phyloP scores from a whole-genome alignment of 805 yeast species.

The Ogataea glucozyma region DNA sequence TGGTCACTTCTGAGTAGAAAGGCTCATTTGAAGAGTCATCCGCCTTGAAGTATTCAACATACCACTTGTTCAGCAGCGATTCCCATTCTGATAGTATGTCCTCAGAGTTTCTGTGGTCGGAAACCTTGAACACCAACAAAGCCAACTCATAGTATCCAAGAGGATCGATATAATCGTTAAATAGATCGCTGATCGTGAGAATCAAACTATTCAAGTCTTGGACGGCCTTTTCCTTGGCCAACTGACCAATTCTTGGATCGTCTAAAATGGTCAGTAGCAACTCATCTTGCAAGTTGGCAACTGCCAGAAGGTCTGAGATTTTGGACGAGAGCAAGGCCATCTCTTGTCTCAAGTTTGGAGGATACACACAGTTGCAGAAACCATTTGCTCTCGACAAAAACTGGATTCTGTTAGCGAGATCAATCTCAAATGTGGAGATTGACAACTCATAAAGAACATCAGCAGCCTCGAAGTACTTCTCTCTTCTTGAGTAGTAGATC shows the following conservation, averaged over 20 bases:
- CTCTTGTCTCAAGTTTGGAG: constrained; percentile 73
- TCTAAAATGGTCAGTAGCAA: constrained; percentile 48
- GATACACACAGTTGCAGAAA: constrained; percentile 81
- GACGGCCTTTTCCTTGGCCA: constrained; percentile 51
- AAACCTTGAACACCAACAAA: constrained; percentile 71
- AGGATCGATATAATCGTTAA: constrained; percentile 85
- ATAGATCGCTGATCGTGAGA: constrained; percentile 72
- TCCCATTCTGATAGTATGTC: constrained; percentile 84
- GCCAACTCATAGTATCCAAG: constrained; percentile 84
- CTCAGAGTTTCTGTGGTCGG: constrained; percentile 83
- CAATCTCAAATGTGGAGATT: constrained; percentile 66
- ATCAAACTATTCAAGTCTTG: constrained; percentile 62
- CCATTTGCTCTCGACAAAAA: constrained; percentile 90
- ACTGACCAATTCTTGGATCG: constrained; percentile 51
- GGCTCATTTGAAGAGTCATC: constrained; percentile 34
- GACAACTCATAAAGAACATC: constrained; percentile 73
- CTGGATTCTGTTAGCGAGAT: constrained; percentile 76
- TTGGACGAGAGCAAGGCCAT: constrained; percentile 68
- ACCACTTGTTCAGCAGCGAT: constrained; percentile 58
- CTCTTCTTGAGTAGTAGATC: constrained; percentile 84
- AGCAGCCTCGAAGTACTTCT: constrained; percentile 81
- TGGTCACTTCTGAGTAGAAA: constrained; percentile 40
- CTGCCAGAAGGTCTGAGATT: constrained; percentile 80
- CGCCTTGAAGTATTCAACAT: constrained; percentile 32
- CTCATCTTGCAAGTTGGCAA: constrained; percentile 82